These are phyloP conservation scores for Brassica incana DNA, from an alignment of 345 rosid genomes.

Conservation along the genomic window DNA sequence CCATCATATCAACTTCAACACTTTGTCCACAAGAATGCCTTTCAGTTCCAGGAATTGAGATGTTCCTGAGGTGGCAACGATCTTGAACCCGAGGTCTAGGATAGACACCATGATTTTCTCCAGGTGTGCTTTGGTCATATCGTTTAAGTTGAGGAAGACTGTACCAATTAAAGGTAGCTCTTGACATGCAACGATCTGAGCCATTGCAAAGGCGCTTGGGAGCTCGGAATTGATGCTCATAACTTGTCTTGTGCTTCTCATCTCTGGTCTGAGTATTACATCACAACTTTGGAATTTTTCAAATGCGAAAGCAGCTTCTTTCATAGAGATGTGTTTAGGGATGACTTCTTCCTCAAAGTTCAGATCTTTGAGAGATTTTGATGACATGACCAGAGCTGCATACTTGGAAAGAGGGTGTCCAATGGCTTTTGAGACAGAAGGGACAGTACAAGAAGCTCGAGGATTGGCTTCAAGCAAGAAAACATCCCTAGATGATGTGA, in stretches of 20 bases:
- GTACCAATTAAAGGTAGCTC: constrained; percentile 81
- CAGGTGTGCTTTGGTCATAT: constrained; percentile 78
- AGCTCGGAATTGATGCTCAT: constrained; percentile 82
- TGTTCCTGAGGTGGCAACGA: constrained; percentile 87
- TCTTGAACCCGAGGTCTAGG: constrained; percentile 68
- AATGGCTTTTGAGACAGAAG: constrained; percentile 95
- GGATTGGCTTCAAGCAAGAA: constrained; percentile 98
- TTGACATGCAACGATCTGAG: constrained; percentile 93
- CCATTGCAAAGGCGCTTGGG: constrained; percentile 82
- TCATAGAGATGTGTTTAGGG: constrained; percentile 78
- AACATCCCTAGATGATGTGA: constrained; percentile 74
- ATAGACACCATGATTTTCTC: constrained; percentile 79
- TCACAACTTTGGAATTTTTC: constrained; percentile 94
- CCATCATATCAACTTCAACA: constrained; percentile 84
- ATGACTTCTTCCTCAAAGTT: constrained; percentile 75
- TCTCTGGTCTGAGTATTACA: constrained; percentile 90
- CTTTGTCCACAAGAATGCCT: constrained; percentile 69
- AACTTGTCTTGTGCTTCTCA: constrained; percentile 96
- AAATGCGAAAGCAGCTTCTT: constrained; percentile 96
- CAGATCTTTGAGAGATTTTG: constrained; percentile 68
- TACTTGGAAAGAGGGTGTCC: constrained; percentile 95
- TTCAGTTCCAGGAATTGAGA: constrained; percentile 78
- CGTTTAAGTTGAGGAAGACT: constrained; percentile 88
- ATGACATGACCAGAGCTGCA: constrained; percentile 92
- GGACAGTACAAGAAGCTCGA: constrained; percentile 93